A percentile compares a stretch with the other conserved stretches of the same genome.
Evolutionary conservation across 192 early-diverging fungal genomes (phyloP).

Genomic region (Mortierella antarctica): DNA sequence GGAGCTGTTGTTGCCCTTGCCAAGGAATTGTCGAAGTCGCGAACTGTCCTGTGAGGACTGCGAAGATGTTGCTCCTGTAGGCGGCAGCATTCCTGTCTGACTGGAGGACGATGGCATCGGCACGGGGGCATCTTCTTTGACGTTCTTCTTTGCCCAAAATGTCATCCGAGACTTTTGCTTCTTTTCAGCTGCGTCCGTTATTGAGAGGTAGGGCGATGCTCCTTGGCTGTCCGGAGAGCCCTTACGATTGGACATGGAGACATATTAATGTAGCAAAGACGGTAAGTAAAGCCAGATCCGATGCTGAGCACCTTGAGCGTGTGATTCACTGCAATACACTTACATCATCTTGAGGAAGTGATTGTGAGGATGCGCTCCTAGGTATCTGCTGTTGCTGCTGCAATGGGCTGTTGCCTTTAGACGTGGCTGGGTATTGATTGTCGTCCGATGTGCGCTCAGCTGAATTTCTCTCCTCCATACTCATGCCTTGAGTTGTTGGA

Average conservation of each 20-base stretch:
- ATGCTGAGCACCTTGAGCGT: too few relatives aligned
- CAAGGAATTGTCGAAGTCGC: conserved; percentile 19
- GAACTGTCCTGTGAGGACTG: conserved; percentile 17
- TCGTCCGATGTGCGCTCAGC: conserved; percentile 17
- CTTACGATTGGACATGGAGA: background rate
- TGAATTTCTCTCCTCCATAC: conserved; percentile 25
- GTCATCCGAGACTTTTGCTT: conserved; percentile 50
- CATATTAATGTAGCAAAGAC: background rate
- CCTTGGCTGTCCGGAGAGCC: conserved; percentile 16
- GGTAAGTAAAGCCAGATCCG: background rate
- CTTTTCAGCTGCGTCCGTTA: conserved; percentile 33
- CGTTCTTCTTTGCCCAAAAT: conserved; percentile 45
- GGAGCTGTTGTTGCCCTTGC: conserved; percentile 16
- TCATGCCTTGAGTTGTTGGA: conserved; percentile 11
- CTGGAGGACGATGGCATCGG: background rate
- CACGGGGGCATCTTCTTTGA: conserved; percentile 15
- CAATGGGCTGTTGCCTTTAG: background rate
- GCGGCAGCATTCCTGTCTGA: conserved; percentile 2
- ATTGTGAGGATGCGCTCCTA: conserved; percentile 33
- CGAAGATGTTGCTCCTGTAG: background rate
- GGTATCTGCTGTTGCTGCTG: conserved; percentile 24
- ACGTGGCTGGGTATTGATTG: background rate
- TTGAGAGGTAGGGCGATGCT: conserved; percentile 1
- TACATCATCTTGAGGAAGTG: conserved; percentile 40
- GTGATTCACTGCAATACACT: background rate